Base-by-base conservation (phyloP, 768 basidiomycete genomes). In the Podaxis rugospora region DNA sequence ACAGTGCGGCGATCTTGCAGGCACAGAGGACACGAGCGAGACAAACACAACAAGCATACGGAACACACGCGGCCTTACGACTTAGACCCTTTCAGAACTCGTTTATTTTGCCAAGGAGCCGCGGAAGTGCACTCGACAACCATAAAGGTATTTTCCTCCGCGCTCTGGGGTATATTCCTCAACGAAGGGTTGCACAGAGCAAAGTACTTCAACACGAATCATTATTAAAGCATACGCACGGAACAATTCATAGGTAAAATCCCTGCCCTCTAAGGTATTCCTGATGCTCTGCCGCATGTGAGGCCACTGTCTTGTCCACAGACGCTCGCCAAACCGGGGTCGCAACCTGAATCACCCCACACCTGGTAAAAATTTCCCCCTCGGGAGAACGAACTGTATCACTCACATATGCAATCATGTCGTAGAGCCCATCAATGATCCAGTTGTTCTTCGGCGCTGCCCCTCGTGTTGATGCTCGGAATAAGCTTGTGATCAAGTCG, bases 381-480 rank as follows among this genome's bases (percentile, higher is more conserved):
- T 28, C 56, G 47, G 21, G 32, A 36, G 40, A 52, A 42, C 60
- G 47, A 64, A 55, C 21, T 14, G 56, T 14, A 51, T 4, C 23
- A 74, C 83, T 42, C 57, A 85, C 83, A 68, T 70, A 76, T 18
- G 79, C 81, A 54, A 76, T 68, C 32, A 80, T 64, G 59, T 83
- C 81, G 44, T 73, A 78, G 0, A 80, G 14, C 0, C 68, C 74
- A 56, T 95, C 93, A 47, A 84, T 47, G n/a, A 91, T 64, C 59
- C 76, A 69, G 68, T 83, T 87, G 63, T 84, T 84, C 10, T 80
- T 74, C 1, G 88, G 88, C 0, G 85, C 76, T 28, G 82, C 74
- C 0, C 89, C 92, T 18, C 86, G 78, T 0, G 88, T 86, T 5
- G 82, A 84, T 5, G 86, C 80, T 21, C 89, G 79, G 70, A 95